A percentile compares a stretch with the other conserved stretches of the same genome.
These are phyloP conservation scores for Thoreauomyces humboldtii DNA, from an alignment of 192 early-diverging fungal genomes.

Conservation along the genomic window DNA sequence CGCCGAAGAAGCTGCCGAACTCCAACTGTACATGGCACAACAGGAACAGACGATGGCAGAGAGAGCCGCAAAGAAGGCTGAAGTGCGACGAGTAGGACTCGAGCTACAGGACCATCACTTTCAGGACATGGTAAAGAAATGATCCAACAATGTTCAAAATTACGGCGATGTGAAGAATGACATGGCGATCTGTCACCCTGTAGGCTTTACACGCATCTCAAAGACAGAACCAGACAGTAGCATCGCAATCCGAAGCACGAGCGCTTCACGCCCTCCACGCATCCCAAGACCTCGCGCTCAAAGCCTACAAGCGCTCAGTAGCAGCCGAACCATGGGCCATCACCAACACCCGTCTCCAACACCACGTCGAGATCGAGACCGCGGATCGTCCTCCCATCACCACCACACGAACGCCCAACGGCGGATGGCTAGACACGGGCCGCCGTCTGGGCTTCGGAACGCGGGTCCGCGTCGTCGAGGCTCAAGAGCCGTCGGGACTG, in stretches of 20 bases:
- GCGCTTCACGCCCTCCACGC: slow-evolving; percentile 1
- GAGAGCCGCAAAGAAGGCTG: background rate
- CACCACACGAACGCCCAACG: background rate
- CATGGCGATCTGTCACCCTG: background rate
- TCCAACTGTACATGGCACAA: slow-evolving; percentile 20
- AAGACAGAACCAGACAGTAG: background rate
- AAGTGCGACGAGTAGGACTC: slow-evolving; percentile 7
- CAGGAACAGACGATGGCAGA: slow-evolving; percentile 2
- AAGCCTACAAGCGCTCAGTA: slow-evolving; percentile 25
- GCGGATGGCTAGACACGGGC: slow-evolving; percentile 18
- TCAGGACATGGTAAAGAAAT: slow-evolving; percentile 17
- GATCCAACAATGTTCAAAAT: background rate
- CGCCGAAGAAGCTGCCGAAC: slow-evolving; percentile 2
- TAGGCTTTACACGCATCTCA: background rate
- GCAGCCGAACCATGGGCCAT: slow-evolving; percentile 32
- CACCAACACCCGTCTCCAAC: slow-evolving; percentile 30
- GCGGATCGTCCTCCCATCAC: background rate
- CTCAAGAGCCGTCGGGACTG: background rate
- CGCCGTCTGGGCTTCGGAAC: slow-evolving; percentile 11
- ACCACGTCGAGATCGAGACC: slow-evolving; percentile 19
- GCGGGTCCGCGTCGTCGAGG: too few relatives aligned
- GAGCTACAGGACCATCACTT: slow-evolving; percentile 22
- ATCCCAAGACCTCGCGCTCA: background rate
- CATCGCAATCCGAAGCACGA: background rate
- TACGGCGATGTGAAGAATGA: too few relatives aligned